Evolutionary conservation across 108 stramenopile species (phyloP).

Genomic region (Cyclotella atomus): DNA sequence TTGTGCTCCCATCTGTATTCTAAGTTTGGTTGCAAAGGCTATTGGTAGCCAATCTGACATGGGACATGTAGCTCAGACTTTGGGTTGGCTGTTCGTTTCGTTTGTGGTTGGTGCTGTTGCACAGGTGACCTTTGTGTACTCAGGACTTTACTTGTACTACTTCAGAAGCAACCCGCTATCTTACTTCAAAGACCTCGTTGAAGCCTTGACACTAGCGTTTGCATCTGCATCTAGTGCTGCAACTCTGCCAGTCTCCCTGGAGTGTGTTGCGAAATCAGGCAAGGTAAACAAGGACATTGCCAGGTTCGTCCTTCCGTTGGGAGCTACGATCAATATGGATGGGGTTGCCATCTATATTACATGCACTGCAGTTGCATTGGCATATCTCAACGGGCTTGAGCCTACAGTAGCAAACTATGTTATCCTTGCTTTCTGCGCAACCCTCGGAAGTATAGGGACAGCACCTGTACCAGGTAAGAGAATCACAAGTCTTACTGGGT

Average conservation of each 20-base stretch:
- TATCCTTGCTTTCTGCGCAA: conserved; percentile 23
- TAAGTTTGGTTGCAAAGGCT: conserved; percentile 42
- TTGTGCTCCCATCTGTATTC: conserved; percentile 39
- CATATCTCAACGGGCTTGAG: conserved; percentile 30
- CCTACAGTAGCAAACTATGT: conserved; percentile 16
- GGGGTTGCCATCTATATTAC: conserved; percentile 25
- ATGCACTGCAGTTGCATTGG: conserved; percentile 30
- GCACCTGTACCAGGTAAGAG: conserved; percentile 8
- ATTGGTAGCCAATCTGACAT: conserved; percentile 40
- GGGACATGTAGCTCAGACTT: conserved; percentile 8
- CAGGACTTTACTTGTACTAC: conserved; percentile 25
- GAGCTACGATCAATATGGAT: conserved; percentile 50
- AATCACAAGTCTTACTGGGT: background rate
- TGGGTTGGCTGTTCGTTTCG: conserved; percentile 35
- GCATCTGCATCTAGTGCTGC: conserved; percentile 30
- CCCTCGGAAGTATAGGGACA: conserved; percentile 34
- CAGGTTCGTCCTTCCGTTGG: conserved; percentile 32
- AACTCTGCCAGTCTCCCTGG: conserved; percentile 30
- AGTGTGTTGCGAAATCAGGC: conserved; percentile 25
- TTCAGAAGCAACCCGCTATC: conserved; percentile 27
- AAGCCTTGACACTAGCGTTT: conserved; percentile 27
- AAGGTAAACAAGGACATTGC: conserved; percentile 23
- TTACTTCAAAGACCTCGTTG: conserved; percentile 25
- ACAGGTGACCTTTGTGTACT: conserved; percentile 28
- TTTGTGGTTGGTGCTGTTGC: conserved; percentile 13